phyloP scores from a whole-genome alignment of 345 rosid species.

The Ceriops tagal region DNA sequence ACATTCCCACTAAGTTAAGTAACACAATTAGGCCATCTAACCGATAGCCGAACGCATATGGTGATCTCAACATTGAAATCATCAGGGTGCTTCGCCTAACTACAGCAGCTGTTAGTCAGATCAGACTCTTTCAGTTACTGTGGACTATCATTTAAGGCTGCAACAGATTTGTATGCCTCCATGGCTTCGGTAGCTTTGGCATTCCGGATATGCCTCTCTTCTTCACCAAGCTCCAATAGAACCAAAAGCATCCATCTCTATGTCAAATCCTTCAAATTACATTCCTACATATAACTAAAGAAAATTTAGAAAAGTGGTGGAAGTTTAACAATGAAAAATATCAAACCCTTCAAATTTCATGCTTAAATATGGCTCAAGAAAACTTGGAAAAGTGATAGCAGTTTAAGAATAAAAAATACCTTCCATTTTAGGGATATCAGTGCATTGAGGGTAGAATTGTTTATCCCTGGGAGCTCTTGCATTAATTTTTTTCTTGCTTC shows the following conservation, averaged over 20 bases:
- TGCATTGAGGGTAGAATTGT: constrained; percentile 61
- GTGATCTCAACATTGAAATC: too few relatives aligned
- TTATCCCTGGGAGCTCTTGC: constrained; percentile 60
- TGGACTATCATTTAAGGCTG: constrained; percentile 9
- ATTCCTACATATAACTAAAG: neutral
- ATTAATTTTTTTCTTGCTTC: constrained; percentile 55
- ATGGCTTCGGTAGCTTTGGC: constrained; percentile 52
- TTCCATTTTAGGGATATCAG: constrained; percentile 82
- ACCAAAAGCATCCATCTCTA: neutral
- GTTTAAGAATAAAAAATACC: constrained; percentile 23
- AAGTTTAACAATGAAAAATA: too few relatives aligned
- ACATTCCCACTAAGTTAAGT: too few relatives aligned
- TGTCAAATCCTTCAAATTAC: neutral
- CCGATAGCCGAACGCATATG: too few relatives aligned
- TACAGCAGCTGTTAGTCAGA: neutral
- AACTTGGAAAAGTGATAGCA: neutral
- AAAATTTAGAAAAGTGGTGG: neutral
- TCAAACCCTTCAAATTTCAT: neutral
- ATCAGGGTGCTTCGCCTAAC: neutral
- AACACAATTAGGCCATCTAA: too few relatives aligned
- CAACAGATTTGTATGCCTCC: constrained; percentile 54
- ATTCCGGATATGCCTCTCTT: constrained; percentile 70
- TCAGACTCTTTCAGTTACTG: too few relatives aligned
- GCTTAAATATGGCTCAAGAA: neutral
- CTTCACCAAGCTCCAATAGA: constrained; percentile 69